Base-by-base conservation (phyloP, 306 rosid species). In the Prunus kanzakura region DNA sequence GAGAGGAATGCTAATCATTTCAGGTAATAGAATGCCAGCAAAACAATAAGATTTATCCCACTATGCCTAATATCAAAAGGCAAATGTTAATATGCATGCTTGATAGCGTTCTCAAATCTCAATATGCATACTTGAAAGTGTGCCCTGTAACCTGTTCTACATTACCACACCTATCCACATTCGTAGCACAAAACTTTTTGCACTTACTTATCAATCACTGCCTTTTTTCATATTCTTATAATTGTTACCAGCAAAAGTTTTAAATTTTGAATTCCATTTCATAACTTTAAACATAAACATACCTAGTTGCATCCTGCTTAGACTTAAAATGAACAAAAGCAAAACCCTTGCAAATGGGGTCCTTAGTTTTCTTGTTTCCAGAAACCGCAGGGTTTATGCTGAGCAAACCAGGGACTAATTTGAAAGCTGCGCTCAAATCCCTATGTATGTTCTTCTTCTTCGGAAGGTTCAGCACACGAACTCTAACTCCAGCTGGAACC, bases 331-430 rank as follows among this genome's bases (percentile, higher is more conserved):
- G 84, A 80, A 95, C 92, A 82, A 88, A 85, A 56, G 93, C 96
- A 86, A 84, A 90, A 64, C 97, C 98, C 86, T 90, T 92, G 88
- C 98, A 95, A 66, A 89, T 63, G 54, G 98, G 97, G 77, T 95
- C 98, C 87, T 95, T 88, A 46, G 98, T 95, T 86, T 92, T 94
- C 86, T 90, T 90, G 88, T 87, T 95, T 73, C 97, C 97, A 46
- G 75, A 54, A 74, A 89, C 93, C 60, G 82, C 88, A 10, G 97
- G 97, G 82, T 74, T 78, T 76, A 95, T 85, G 60, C 88, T 83
- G 64, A 82, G 46, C 79, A 95, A 77, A 54, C 93, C 92, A 2
- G 85, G 96, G 22, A 90, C 80, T 74, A 84, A 88, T 74, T 85
- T 80, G 64, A 95, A 89, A 64, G 97, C 93, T 22, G 73, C 58